Conservation (phyloP, 495 filamentous ascomycete species). For the Lentithecium fluviatile region DNA sequence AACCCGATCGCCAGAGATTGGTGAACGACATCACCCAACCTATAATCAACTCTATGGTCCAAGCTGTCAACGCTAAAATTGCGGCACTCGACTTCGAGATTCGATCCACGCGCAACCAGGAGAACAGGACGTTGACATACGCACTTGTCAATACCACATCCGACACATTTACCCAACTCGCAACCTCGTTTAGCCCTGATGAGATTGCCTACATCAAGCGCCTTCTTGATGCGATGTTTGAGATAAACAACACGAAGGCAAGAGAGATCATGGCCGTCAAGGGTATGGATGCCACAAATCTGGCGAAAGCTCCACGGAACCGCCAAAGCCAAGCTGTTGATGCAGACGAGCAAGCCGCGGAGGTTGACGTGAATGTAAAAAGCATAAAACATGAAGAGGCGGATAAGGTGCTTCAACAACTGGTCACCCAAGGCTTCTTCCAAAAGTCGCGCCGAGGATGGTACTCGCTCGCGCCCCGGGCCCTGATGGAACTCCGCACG, state of each 20-base stretch:
- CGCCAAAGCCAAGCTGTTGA: constrained; percentile 24
- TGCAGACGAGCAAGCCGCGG: constrained; percentile 38
- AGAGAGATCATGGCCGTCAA: constrained; percentile 79
- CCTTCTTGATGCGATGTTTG: constrained; percentile 89
- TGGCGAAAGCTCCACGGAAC: constrained; percentile 43
- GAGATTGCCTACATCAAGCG: constrained; percentile 89
- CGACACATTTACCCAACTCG: constrained; percentile 79
- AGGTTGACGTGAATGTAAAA: constrained; percentile 44
- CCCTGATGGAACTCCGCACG: constrained; percentile 76
- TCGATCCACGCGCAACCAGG: constrained; percentile 18
- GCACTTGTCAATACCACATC: constrained; percentile 86
- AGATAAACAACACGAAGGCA: constrained; percentile 70
- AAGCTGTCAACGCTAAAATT: constrained; percentile 66
- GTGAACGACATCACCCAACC: constrained; percentile 63
- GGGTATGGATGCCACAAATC: constrained; percentile 69
- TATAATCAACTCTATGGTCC: constrained; percentile 67
- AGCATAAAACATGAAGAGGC: constrained; percentile 74
- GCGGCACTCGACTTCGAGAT: constrained; percentile 77
- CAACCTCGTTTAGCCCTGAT: constrained; percentile 76
- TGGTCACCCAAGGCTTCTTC: constrained; percentile 87
- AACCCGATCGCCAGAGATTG: constrained; percentile 42
- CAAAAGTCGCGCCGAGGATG: constrained; percentile 61
- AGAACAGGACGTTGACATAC: constrained; percentile 56
- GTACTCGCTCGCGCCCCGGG: constrained; percentile 72
- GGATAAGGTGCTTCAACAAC: constrained; percentile 63